phyloP scores from a whole-genome alignment of 2,329 filamentous ascomycete species.

The Colletotrichum sp. region DNA sequence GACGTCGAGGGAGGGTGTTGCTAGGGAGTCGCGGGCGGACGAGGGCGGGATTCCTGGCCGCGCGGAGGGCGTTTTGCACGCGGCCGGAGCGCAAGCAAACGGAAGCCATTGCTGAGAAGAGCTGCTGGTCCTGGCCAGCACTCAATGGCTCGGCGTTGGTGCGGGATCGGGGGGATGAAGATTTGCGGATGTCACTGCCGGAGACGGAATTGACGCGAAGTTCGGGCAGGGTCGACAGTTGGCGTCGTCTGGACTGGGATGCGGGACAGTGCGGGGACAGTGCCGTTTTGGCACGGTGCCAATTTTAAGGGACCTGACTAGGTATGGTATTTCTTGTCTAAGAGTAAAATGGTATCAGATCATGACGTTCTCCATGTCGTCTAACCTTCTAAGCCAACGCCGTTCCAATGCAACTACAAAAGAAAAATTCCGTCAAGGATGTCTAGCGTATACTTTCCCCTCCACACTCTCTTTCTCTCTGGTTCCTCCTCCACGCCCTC shows the following conservation, averaged over 20 bases:
- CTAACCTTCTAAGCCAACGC: slow-evolving; percentile 3
- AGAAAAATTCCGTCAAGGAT: not conserved
- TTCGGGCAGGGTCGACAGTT: not conserved
- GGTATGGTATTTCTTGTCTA: not conserved
- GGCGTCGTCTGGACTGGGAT: not conserved
- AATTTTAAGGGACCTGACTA: not conserved
- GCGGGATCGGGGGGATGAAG: not conserved
- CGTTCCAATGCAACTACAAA: slow-evolving; percentile 14
- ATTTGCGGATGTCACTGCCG: not conserved
- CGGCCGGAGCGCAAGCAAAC: slow-evolving; percentile 30
- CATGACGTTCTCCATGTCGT: slow-evolving; percentile 14
- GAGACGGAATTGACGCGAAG: not conserved
- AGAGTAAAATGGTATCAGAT: slow-evolving; percentile 1
- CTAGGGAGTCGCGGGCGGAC: slow-evolving; percentile 26
- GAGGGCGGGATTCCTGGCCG: slow-evolving; percentile 17
- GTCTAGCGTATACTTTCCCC: not conserved
- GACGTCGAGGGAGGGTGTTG: slow-evolving; percentile 31
- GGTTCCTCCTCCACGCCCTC: not conserved
- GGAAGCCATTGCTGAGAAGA: slow-evolving; percentile 33
- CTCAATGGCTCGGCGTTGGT: slow-evolving; percentile 34
- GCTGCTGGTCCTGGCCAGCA: slow-evolving; percentile 32
- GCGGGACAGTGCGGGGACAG: not conserved
- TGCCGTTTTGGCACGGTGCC: not conserved
- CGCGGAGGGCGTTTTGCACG: slow-evolving; percentile 26
- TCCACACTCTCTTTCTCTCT: not conserved